Conservation (phyloP, 192 early-diverging fungal genomes). For the Phlyctochytrium planicorne region DNA sequence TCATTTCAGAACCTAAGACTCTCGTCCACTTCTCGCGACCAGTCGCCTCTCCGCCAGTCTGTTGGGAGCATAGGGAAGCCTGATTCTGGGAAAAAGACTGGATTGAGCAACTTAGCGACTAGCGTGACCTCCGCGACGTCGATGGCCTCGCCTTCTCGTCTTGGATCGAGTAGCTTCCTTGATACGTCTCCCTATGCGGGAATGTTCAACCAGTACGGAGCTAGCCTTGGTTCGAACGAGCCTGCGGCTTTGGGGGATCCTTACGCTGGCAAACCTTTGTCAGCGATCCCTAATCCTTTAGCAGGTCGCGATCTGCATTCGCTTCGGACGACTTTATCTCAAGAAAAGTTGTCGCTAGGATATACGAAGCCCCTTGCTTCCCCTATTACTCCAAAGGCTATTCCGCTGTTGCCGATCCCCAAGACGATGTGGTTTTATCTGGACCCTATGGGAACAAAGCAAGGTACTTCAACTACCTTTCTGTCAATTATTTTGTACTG, state of each 20-base stretch:
- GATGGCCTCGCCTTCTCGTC: background rate
- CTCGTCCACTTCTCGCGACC: background rate
- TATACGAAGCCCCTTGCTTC: background rate
- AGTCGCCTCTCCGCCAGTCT: background rate
- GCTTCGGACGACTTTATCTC: slow-evolving; percentile 13
- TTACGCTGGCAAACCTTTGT: no score
- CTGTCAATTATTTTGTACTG: background rate
- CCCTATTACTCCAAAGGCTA: slow-evolving; percentile 18
- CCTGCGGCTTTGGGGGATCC: no score
- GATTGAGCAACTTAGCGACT: background rate
- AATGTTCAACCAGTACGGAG: background rate
- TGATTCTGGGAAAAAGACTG: background rate
- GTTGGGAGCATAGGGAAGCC: background rate
- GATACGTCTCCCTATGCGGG: slow-evolving; percentile 3
- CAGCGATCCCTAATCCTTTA: no score
- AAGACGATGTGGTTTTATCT: background rate
- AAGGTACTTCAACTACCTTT: background rate
- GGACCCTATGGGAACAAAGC: background rate
- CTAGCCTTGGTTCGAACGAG: no score
- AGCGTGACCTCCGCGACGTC: background rate
- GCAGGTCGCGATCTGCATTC: slow-evolving; percentile 5
- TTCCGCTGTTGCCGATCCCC: slow-evolving; percentile 4
- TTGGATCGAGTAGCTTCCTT: background rate
- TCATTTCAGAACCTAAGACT: no score
- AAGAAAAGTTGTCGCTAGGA: slow-evolving; percentile 2